These are phyloP conservation scores for Hymenoscyphus scutula DNA, from an alignment of 2,329 filamentous ascomycete genomes.

Conservation along the genomic window DNA sequence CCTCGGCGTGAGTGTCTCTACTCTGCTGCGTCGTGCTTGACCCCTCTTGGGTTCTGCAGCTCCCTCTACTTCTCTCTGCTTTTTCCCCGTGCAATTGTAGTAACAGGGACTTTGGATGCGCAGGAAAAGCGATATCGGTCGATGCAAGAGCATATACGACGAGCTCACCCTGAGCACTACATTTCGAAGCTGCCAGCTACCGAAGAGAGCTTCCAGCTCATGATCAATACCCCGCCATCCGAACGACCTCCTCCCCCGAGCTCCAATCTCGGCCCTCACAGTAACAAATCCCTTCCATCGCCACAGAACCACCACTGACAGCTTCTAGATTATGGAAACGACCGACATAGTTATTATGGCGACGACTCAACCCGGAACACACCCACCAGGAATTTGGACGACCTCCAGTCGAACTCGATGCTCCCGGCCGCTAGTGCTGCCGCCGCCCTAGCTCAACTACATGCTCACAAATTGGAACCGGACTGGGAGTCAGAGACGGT, in stretches of 20 bases:
- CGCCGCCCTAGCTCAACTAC: conserved; percentile 81
- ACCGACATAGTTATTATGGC: conserved; percentile 65
- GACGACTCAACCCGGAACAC: conserved; percentile 67
- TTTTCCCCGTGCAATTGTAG: conserved; percentile 35
- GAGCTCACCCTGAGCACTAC: conserved; percentile 95
- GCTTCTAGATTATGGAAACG: conserved; percentile 51
- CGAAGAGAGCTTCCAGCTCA: conserved; percentile 94
- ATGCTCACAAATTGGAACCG: conserved; percentile 71
- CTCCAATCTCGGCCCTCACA: conserved; percentile 32
- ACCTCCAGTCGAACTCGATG: conserved; percentile 59
- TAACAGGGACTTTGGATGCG: conserved; percentile 35
- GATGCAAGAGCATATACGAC: conserved; percentile 98
- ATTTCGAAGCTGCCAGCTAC: conserved; percentile 97
- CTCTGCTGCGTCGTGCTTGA: conserved; percentile 31
- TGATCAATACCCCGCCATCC: conserved; percentile 86
- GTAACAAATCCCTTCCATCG: conserved; percentile 23
- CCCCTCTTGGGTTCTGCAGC: conserved; percentile 28
- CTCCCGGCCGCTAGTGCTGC: conserved; percentile 74
- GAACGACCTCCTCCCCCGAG: conserved; percentile 33
- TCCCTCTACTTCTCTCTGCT: conserved; percentile 25
- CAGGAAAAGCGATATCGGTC: conserved; percentile 96
- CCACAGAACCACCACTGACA: conserved; percentile 28
- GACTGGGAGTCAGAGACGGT: conserved; percentile 79
- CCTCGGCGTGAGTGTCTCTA: conserved; percentile 77
- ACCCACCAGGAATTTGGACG: conserved; percentile 62